Percentiles rank a stretch among this genome's conserved stretches.
Evolutionary conservation across 139 green algal species (phyloP).

Genomic region (Monoraphidium neglectum): DNA sequence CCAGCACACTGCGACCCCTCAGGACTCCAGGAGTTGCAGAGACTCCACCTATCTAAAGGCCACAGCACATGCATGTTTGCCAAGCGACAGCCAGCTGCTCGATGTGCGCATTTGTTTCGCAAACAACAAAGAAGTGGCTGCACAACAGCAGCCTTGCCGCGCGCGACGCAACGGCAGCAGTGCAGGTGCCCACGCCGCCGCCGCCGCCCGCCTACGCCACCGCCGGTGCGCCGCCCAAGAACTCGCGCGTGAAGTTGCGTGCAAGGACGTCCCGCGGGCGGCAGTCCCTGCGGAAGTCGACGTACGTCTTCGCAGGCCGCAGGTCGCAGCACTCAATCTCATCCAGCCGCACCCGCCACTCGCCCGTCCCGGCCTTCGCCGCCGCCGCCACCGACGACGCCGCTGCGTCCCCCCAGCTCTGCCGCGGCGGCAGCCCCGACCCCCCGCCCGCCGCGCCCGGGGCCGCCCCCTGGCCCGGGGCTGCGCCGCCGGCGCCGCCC

Average conservation of each 20-base stretch:
- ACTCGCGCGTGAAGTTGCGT: constrained; percentile 25
- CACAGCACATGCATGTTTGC: too few relatives aligned
- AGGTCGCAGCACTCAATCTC: constrained; percentile 49
- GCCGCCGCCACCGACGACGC: not conserved
- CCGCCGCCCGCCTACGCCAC: too few relatives aligned
- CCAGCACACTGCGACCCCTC: too few relatives aligned
- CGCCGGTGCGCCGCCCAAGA: not conserved
- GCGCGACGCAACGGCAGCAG: too few relatives aligned
- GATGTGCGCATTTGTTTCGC: too few relatives aligned
- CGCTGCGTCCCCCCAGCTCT: not conserved
- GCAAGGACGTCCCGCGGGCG: constrained; percentile 35
- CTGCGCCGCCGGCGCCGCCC: constrained; percentile 1
- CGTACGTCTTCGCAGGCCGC: constrained; percentile 28
- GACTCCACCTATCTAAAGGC: too few relatives aligned
- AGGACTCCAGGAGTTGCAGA: too few relatives aligned
- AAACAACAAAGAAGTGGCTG: too few relatives aligned
- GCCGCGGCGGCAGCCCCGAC: not conserved
- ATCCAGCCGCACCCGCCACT: not conserved
- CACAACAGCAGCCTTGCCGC: too few relatives aligned
- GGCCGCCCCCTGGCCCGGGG: not conserved
- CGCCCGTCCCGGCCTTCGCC: not conserved
- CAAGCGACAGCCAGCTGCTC: too few relatives aligned
- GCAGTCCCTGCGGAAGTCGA: constrained; percentile 44
- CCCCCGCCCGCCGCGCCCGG: not conserved
- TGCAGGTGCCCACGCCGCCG: too few relatives aligned